Evolutionary conservation across 495 filamentous ascomycete species (phyloP).

Genomic region (Xylaria bambusicola): DNA sequence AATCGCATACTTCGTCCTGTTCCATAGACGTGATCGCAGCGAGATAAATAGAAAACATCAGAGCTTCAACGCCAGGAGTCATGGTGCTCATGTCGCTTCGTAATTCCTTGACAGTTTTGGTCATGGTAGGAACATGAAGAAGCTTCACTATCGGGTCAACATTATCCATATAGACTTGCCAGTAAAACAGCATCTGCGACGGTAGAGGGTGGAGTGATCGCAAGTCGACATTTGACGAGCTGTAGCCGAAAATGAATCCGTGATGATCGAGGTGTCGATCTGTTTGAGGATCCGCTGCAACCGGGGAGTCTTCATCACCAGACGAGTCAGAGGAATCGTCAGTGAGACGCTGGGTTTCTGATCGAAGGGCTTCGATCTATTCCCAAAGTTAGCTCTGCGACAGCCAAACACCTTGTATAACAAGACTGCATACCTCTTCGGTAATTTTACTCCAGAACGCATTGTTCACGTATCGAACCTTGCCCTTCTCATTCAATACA

Average conservation of each 20-base stretch:
- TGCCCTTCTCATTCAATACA: conserved; percentile 76
- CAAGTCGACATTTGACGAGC: conserved; percentile 56
- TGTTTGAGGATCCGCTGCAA: conserved; percentile 35
- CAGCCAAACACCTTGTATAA: background rate
- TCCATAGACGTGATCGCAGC: conserved; percentile 70
- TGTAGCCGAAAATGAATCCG: conserved; percentile 69
- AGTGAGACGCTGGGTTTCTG: conserved; percentile 66
- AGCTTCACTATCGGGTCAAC: conserved; percentile 73
- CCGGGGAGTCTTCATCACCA: conserved; percentile 54
- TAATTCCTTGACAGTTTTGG: conserved; percentile 47
- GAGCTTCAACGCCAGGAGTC: conserved; percentile 64
- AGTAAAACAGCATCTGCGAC: conserved; percentile 65
- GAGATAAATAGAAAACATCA: conserved; percentile 81
- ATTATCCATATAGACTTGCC: conserved; percentile 69
- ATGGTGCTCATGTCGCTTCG: conserved; percentile 55
- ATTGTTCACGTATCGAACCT: conserved; percentile 83
- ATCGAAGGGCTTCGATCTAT: conserved; percentile 71
- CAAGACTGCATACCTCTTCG: conserved; percentile 65
- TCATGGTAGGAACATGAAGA: conserved; percentile 63
- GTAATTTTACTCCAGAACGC: conserved; percentile 87
- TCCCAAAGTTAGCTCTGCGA: conserved; percentile 13
- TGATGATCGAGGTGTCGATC: conserved; percentile 57
- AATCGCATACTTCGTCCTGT: conserved; percentile 46
- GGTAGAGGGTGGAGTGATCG: conserved; percentile 56
- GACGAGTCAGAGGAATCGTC: conserved; percentile 67